Percentiles rank a stretch among this genome's conserved stretches.
phyloP scores from a whole-genome alignment of 225 moss, liverwort and hornwort species.

The Physcomitrellopsis africana region DNA sequence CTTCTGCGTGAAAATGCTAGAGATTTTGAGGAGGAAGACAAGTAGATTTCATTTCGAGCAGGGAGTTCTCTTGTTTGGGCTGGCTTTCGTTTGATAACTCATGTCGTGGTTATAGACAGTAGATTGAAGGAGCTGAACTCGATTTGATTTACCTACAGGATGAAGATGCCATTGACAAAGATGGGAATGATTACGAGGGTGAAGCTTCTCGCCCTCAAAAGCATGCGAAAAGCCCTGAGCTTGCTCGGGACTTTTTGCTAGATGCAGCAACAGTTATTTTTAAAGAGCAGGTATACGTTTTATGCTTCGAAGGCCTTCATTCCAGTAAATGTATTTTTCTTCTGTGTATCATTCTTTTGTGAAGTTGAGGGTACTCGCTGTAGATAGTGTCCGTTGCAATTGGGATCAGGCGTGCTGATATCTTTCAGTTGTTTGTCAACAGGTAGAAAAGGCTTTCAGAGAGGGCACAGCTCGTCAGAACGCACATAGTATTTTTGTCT shows the following conservation, averaged over 20 bases:
- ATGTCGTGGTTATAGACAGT: constrained; percentile 13
- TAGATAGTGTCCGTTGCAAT: constrained; percentile 22
- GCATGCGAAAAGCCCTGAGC: constrained; percentile 99
- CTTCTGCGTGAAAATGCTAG: constrained; percentile 11
- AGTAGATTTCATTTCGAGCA: neutral
- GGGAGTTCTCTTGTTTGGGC: neutral
- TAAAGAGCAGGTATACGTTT: constrained; percentile 82
- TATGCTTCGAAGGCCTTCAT: neutral
- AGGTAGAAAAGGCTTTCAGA: constrained; percentile 91
- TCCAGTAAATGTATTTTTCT: constrained; percentile 6
- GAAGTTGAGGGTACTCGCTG: constrained; percentile 13
- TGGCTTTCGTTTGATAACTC: neutral
- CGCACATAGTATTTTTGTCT: constrained; percentile 99
- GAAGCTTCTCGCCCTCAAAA: constrained; percentile 98
- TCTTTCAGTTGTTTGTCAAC: constrained; percentile 48
- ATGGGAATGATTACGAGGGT: constrained; percentile 95
- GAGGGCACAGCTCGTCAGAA: constrained; percentile 99
- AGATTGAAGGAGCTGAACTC: constrained; percentile 13
- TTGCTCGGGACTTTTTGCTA: constrained; percentile 97
- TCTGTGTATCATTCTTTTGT: constrained; percentile 7
- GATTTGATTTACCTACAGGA: constrained; percentile 61
- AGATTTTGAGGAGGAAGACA: constrained; percentile 12
- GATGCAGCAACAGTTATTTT: constrained; percentile 99
- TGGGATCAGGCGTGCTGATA: constrained; percentile 44
- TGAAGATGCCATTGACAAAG: constrained; percentile 98